These are phyloP conservation scores for Lasiosphaeriaceae sp. DNA, from an alignment of 495 filamentous ascomycete species.

Conservation along the genomic window DNA sequence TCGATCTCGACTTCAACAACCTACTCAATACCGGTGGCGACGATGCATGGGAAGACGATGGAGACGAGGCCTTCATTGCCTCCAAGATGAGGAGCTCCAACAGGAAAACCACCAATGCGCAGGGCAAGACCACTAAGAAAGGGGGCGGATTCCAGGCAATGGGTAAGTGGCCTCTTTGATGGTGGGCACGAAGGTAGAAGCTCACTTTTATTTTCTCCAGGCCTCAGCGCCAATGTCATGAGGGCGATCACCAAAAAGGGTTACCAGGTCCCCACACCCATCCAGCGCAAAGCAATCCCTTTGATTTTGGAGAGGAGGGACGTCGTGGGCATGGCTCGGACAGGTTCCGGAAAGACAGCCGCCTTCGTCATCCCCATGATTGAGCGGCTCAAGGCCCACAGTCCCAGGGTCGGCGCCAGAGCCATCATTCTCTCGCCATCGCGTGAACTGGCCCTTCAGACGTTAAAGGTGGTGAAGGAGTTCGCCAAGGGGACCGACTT, in stretches of 20 bases:
- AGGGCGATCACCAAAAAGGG: slow-evolving; percentile 90
- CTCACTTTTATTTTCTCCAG: slow-evolving; percentile 32
- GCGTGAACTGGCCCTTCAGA: slow-evolving; percentile 89
- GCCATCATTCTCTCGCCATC: slow-evolving; percentile 87
- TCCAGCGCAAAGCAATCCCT: slow-evolving; percentile 94
- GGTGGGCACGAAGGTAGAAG: background rate
- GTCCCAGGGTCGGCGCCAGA: slow-evolving; percentile 74
- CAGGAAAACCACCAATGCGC: slow-evolving; percentile 74
- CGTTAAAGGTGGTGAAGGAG: slow-evolving; percentile 93
- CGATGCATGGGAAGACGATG: slow-evolving; percentile 54
- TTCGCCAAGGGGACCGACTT: slow-evolving; percentile 86
- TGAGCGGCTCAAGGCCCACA: slow-evolving; percentile 87
- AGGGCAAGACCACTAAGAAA: slow-evolving; percentile 84
- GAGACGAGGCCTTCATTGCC: slow-evolving; percentile 85
- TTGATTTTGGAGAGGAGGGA: slow-evolving; percentile 83
- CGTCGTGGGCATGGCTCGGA: slow-evolving; percentile 96
- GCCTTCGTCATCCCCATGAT: slow-evolving; percentile 99
- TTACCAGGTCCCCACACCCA: slow-evolving; percentile 92
- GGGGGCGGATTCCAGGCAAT: slow-evolving; percentile 95
- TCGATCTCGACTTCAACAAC: slow-evolving; percentile 38
- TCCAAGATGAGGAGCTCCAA: slow-evolving; percentile 78
- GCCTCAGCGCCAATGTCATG: slow-evolving; percentile 72
- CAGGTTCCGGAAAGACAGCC: slow-evolving; percentile 94
- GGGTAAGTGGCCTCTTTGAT: slow-evolving; percentile 47
- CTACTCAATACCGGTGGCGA: slow-evolving; percentile 41